Percentiles rank a stretch among this genome's conserved stretches.
phyloP scores from a whole-genome alignment of 1,139 yeast genomes.

The Yamadazyma conglobata region DNA sequence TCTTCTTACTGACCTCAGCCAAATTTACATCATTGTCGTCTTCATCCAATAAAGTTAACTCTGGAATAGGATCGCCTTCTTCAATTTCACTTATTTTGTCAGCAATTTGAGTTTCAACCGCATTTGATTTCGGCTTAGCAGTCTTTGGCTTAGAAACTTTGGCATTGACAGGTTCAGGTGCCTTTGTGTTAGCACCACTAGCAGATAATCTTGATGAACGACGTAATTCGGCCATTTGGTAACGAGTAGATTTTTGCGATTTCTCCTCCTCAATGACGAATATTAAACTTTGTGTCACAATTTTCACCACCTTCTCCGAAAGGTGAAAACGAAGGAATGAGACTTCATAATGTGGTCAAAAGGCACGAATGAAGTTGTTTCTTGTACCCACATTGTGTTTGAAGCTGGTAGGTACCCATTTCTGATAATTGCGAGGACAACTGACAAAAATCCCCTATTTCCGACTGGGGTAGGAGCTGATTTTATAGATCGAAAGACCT shows the following conservation, averaged over 20 bases:
- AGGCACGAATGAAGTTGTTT: no score
- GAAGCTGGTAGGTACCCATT: no score
- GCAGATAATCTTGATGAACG: conserved; percentile 43
- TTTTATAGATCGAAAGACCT: no score
- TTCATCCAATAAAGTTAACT: conserved; percentile 59
- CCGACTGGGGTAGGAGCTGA: no score
- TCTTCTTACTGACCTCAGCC: conserved; percentile 41
- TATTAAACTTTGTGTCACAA: no score
- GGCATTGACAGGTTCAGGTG: conserved; percentile 20
- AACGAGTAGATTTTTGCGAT: neutral
- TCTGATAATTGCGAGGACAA: neutral
- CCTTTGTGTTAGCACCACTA: conserved; percentile 18
- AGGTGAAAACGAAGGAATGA: no score
- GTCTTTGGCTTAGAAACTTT: conserved; percentile 12
- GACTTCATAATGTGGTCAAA: no score
- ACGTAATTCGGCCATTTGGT: conserved; percentile 47
- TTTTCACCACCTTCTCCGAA: no score
- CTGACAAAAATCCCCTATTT: no score
- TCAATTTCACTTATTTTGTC: conserved; percentile 31
- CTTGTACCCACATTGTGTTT: no score
- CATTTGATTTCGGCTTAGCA: conserved; percentile 8
- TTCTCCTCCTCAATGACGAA: neutral
- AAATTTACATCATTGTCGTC: conserved; percentile 59
- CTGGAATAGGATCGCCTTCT: conserved; percentile 72
- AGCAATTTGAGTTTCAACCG: conserved; percentile 6